Percentiles rank a stretch among this genome's conserved stretches.
Conservation (phyloP, 495 filamentous ascomycete genomes). For the Glutinoglossum americanum region DNA sequence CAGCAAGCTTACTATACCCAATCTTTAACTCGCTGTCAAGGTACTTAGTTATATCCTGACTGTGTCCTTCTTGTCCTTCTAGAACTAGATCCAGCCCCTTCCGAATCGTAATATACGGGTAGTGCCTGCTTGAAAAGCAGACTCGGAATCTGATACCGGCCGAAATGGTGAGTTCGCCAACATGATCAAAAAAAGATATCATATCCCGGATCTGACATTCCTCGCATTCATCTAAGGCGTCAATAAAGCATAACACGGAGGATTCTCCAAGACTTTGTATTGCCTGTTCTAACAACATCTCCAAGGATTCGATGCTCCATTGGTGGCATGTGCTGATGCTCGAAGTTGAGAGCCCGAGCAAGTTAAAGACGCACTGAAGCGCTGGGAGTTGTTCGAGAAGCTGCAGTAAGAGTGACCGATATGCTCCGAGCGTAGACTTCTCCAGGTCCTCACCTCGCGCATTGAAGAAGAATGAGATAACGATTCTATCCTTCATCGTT, state of each 20-base stretch:
- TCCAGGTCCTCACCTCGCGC: slow-evolving; percentile 26
- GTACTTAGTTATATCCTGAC: slow-evolving; percentile 9
- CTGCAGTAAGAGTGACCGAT: slow-evolving; percentile 26
- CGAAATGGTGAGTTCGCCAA: slow-evolving; percentile 10
- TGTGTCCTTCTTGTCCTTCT: slow-evolving; percentile 10
- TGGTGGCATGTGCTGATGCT: slow-evolving; percentile 1
- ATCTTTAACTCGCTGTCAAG: slow-evolving; percentile 7
- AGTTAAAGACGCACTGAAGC: slow-evolving; percentile 10
- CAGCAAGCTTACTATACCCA: slow-evolving; percentile 1
- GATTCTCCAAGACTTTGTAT: slow-evolving; percentile 10
- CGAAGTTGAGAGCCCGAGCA: background rate
- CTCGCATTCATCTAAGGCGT: slow-evolving; percentile 24
- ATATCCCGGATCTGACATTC: slow-evolving; percentile 18
- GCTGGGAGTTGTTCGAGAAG: slow-evolving; percentile 13
- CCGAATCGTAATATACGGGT: slow-evolving; percentile 14
- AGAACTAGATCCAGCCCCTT: slow-evolving; percentile 7
- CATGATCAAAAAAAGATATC: slow-evolving; percentile 16
- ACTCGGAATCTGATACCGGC: slow-evolving; percentile 7
- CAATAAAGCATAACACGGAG: slow-evolving; percentile 18
- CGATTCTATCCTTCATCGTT: slow-evolving; percentile 8
- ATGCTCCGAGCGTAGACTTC: slow-evolving; percentile 30
- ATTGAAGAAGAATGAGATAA: slow-evolving; percentile 31
- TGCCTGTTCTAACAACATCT: slow-evolving; percentile 15
- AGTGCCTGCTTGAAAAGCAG: slow-evolving; percentile 19
- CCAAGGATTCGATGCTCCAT: slow-evolving; percentile 14